Conservation (phyloP, 345 rosid genomes). For the Populus tremula region DNA sequence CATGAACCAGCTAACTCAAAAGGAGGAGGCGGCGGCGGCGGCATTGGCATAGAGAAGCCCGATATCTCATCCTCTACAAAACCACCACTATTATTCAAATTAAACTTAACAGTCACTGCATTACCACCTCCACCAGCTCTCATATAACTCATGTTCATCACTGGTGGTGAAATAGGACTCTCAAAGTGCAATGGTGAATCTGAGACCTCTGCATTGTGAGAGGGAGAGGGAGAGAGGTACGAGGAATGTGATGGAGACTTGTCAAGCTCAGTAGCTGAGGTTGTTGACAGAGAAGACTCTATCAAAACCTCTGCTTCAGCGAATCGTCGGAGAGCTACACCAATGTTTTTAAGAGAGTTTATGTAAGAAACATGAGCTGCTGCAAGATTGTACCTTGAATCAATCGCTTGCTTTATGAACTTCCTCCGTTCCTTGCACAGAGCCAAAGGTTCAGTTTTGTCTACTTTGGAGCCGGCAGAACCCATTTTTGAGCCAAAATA, state of each 20-base stretch:
- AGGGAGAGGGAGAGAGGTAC: conserved; percentile 65
- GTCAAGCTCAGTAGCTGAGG: conserved; percentile 72
- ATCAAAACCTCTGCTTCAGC: conserved; percentile 66
- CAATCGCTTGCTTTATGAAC: conserved; percentile 71
- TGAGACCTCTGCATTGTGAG: conserved; percentile 45
- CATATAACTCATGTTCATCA: conserved; percentile 49
- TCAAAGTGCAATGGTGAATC: conserved; percentile 64
- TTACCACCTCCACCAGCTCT: conserved; percentile 33
- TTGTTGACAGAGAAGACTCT: conserved; percentile 58
- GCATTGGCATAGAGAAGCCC: conserved; percentile 39
- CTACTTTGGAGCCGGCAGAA: conserved; percentile 59
- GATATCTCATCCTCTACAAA: conserved; percentile 43
- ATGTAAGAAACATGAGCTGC: conserved; percentile 89
- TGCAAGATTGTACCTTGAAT: conserved; percentile 74
- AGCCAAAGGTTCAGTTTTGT: conserved; percentile 55
- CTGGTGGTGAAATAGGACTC: conserved; percentile 33
- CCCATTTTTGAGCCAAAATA: conserved; percentile 53
- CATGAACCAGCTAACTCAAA: conserved; percentile 57
- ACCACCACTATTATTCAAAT: conserved; percentile 34
- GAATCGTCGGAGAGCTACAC: conserved; percentile 68
- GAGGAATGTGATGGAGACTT: conserved; percentile 77
- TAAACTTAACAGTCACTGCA: conserved; percentile 54
- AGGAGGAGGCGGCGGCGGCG: conserved; percentile 58
- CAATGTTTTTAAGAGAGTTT: conserved; percentile 69
- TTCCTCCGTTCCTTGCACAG: conserved; percentile 72